Evolutionary conservation across 2,329 filamentous ascomycete genomes (phyloP).

Genomic region (Microcyclospora pomicola): DNA sequence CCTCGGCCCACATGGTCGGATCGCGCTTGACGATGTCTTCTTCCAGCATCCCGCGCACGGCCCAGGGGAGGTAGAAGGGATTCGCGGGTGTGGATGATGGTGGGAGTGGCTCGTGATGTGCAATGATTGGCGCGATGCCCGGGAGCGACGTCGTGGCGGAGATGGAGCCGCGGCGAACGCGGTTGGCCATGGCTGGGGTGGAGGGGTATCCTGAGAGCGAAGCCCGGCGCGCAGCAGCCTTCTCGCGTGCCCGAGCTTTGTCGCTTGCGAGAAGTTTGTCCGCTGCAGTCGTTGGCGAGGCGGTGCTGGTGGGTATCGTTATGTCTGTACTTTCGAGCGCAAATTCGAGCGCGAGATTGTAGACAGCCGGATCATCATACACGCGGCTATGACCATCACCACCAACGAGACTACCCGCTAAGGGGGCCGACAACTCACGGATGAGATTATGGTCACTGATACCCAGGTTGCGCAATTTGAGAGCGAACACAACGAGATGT

Average conservation of each 20-base stretch:
- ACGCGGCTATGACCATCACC: conserved; percentile 89
- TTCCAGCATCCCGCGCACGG: conserved; percentile 83
- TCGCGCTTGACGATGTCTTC: conserved; percentile 81
- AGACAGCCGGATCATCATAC: conserved; percentile 80
- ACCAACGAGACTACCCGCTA: conserved; percentile 81
- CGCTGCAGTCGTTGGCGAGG: not conserved
- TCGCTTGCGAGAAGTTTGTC: conserved; percentile 1
- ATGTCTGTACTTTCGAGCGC: conserved; percentile 33
- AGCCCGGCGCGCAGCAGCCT: conserved; percentile 6
- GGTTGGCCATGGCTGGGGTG: conserved; percentile 18
- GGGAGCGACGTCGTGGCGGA: conserved; percentile 10
- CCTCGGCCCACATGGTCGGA: conserved; percentile 51
- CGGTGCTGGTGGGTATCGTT: conserved; percentile 2
- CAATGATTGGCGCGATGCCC: conserved; percentile 20
- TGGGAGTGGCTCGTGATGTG: conserved; percentile 26
- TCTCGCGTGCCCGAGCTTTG: conserved; percentile 8
- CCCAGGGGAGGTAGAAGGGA: conserved; percentile 86
- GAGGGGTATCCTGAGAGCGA: conserved; percentile 17
- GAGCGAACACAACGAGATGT: conserved; percentile 79
- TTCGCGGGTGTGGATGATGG: conserved; percentile 39
- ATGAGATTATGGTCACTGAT: conserved; percentile 87
- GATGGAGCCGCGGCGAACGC: conserved; percentile 20
- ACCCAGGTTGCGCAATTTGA: conserved; percentile 88
- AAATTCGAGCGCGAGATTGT: conserved; percentile 44
- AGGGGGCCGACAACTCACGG: conserved; percentile 71